These are phyloP conservation scores for Candida morakotiae DNA, from an alignment of 805 yeast genomes.

Conservation along the genomic window DNA sequence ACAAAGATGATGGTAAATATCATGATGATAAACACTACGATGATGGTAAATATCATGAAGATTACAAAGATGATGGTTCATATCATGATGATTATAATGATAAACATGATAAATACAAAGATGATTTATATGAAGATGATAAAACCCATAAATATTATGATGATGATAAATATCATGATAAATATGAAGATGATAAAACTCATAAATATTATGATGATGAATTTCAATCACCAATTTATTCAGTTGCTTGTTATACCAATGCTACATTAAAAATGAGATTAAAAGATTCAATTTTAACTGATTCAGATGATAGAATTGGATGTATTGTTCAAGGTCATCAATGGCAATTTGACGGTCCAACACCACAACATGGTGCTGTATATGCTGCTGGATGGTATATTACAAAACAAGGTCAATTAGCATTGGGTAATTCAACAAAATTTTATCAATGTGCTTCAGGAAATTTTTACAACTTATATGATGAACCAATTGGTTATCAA, in stretches of 20 bases:
- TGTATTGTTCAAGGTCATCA: slow-evolving; percentile 35
- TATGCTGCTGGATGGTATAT: slow-evolving; percentile 40
- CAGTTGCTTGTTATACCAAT: slow-evolving; percentile 25
- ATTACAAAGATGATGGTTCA: slow-evolving; percentile 6
- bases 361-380: slow-evolving; percentile 35
- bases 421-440: slow-evolving; percentile 25
- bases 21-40: slow-evolving; percentile 5
- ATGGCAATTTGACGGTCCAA: slow-evolving; percentile 40
- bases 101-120: slow-evolving; percentile 1
- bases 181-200: slow-evolving; percentile 6
- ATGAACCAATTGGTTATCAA: slow-evolving; percentile 26
- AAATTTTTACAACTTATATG: slow-evolving; percentile 35
- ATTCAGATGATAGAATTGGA: slow-evolving; percentile 30
- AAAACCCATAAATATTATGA: not conserved
- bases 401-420: slow-evolving; percentile 27
- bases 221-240: slow-evolving; percentile 19
- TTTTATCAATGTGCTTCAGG: slow-evolving; percentile 41
- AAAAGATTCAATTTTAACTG: slow-evolving; percentile 26
- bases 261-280: slow-evolving; percentile 26
- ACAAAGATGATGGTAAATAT: not conserved
- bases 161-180: not conserved
- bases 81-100: not conserved
- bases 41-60: not conserved
- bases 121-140: not conserved
- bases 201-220: slow-evolving; percentile 6